These are phyloP conservation scores for Incumbomyces lentus DNA, from an alignment of 2,329 filamentous ascomycete species.

Conservation along the genomic window DNA sequence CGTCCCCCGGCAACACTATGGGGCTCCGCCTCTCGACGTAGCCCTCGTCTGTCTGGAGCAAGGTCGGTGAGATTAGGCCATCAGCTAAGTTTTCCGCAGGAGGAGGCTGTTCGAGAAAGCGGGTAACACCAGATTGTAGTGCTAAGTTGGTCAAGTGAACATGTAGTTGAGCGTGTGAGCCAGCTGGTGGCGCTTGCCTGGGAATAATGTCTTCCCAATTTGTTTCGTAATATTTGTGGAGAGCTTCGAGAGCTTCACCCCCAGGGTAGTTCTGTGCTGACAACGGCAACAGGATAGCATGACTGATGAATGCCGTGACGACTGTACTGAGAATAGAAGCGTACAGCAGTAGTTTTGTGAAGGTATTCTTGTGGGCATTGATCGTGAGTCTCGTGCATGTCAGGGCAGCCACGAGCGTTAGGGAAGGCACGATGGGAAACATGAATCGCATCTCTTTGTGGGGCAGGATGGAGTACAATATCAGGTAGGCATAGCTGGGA, in stretches of 20 bases:
- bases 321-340: conserved; percentile 51
- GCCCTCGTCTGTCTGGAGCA: background rate
- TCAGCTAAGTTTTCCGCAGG: conserved; percentile 8
- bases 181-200: conserved; percentile 5
- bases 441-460: conserved; percentile 97
- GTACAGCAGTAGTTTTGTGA: conserved; percentile 47
- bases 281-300: conserved; percentile 62
- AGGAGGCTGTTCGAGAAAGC: conserved; percentile 42
- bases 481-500: conserved; percentile 62
- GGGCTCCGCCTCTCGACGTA: background rate
- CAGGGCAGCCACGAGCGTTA: conserved; percentile 68
- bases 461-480: conserved; percentile 74
- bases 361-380: conserved; percentile 50
- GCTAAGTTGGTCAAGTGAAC: conserved; percentile 52
- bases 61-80: conserved; percentile 1
- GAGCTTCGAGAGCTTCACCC: conserved; percentile 57
- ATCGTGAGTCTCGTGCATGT: conserved; percentile 61
- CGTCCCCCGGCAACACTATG: conserved; percentile 19
- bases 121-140: conserved; percentile 53
- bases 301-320: conserved; percentile 50
- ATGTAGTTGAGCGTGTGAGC: conserved; percentile 22
- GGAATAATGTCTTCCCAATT: conserved; percentile 5
- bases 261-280: conserved; percentile 92
- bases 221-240: conserved; percentile 26
- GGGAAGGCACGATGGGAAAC: conserved; percentile 70